Evolutionary conservation across 2,329 filamentous ascomycete genomes (phyloP).

Genomic region (Penicillium sp.): DNA sequence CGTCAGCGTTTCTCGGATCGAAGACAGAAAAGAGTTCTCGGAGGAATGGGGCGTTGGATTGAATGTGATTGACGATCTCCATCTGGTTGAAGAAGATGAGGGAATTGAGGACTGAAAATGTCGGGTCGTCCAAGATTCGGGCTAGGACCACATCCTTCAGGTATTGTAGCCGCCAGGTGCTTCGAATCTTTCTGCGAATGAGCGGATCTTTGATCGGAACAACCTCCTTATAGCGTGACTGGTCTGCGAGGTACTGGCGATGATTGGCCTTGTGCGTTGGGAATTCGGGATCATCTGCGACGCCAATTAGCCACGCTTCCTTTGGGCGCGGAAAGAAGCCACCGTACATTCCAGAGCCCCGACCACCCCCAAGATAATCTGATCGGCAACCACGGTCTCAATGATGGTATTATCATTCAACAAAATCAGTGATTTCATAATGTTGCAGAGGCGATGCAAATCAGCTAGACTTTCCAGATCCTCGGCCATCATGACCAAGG

Average conservation of each 20-base stretch:
- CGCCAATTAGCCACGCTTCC: constrained; percentile 30
- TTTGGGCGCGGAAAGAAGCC: neutral
- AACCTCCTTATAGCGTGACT: constrained; percentile 92
- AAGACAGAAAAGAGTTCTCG: constrained; percentile 88
- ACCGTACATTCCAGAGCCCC: constrained; percentile 79
- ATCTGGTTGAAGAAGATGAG: constrained; percentile 99
- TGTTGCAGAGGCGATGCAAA: constrained; percentile 88
- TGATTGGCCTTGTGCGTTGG: constrained; percentile 97
- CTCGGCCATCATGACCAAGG: constrained; percentile 82
- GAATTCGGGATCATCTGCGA: constrained; percentile 86
- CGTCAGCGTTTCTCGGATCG: constrained; percentile 59
- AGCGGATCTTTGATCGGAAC: constrained; percentile 81
- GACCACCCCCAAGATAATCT: constrained; percentile 85
- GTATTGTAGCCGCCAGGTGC: constrained; percentile 93
- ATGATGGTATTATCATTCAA: constrained; percentile 95
- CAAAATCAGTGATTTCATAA: constrained; percentile 94
- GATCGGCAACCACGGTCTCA: constrained; percentile 86
- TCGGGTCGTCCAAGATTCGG: constrained; percentile 93
- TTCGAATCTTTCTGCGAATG: constrained; percentile 87
- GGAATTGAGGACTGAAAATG: constrained; percentile 94
- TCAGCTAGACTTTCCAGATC: constrained; percentile 84
- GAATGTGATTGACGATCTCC: constrained; percentile 94
- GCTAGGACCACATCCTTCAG: constrained; percentile 98
- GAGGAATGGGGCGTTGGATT: constrained; percentile 73
- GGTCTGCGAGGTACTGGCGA: constrained; percentile 83